These are phyloP conservation scores for Psilocybe mexicana DNA, from an alignment of 1,284 basidiomycete species.

Conservation along the genomic window DNA sequence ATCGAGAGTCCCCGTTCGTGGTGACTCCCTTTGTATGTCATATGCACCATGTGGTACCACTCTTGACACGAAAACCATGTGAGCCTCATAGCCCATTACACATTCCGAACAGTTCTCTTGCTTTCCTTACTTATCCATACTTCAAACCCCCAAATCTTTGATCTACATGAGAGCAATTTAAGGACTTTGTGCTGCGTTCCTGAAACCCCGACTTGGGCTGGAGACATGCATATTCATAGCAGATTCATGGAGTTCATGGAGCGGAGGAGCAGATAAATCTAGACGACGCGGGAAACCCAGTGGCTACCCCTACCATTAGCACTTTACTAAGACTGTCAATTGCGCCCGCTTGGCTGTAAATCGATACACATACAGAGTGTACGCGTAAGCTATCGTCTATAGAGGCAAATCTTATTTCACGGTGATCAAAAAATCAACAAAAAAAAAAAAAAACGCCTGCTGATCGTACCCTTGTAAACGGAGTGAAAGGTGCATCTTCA, in stretches of 20 bases:
- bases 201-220: constrained; percentile 6
- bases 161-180: constrained; percentile 13
- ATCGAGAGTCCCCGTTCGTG: background rate
- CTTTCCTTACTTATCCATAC: background rate
- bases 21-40: constrained; percentile 3
- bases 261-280: background rate
- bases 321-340: background rate
- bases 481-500: background rate
- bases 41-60: constrained; percentile 19
- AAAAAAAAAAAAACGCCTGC: no score
- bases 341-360: background rate
- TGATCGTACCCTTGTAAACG: no score
- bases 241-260: background rate
- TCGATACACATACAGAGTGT: no score
- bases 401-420: no score
- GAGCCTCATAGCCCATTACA: constrained; percentile 12
- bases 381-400: no score
- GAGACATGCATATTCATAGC: background rate
- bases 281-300: background rate
- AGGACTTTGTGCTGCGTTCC: constrained; percentile 16
- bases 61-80: constrained; percentile 15
- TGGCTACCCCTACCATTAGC: background rate
- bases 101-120: constrained; percentile 6
- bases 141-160: constrained; percentile 13
- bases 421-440: no score